Evolutionary conservation across 1,284 basidiomycete genomes (phyloP), one percentile per base, ranked within the genome.

Genomic region (Mycosarcoma mackinlayi): DNA sequence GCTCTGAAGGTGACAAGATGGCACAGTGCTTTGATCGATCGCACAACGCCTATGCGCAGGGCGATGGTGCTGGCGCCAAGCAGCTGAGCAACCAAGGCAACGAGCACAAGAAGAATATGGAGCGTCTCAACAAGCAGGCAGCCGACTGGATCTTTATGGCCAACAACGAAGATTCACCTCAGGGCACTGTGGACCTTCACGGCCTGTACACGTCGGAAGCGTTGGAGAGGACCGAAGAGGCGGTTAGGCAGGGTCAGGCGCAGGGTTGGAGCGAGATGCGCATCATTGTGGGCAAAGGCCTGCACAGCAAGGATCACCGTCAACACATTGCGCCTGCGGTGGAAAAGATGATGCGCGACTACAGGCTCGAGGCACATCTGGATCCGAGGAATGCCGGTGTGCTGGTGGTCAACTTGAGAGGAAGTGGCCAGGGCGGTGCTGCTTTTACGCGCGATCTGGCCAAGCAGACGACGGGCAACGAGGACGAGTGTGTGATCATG

Each of bases 311-410:
- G 45, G 87, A 88, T 25, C 89, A 91, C 53, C 86, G 89, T 13
- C 90, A 92, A 1, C 96, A 96, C 84, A 88, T 98, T 81, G 94
- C 92, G 80, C 95, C 95, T 19, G 94, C 94, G 4, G 91, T 98
- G 45, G 91, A 92, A 81, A 89, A 91, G 46, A 85, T 97, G 55
- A 92, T 94, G 88, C 86, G 87, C 63, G 91, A 90, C 90, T 88
- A 93, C 83, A 86, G 88, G 61, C 85, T 94, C 13, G 85, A 87
- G 1, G 92, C 92, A 3, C 86, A 91, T 60, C 82, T 94, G 11
- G 95, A 98, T 83, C 89, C 90, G 1, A 83, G 88, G 23, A 98
- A 98, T 75, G 83, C 87, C 0, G 94, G 95, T 9, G 92, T 98
- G 5, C 86, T 98, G 9, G 85, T 97, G 44, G 92, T 95, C 10